Evolutionary conservation across 2,329 filamentous ascomycete genomes (phyloP).

Genomic region (Mycocentrospora acerina): DNA sequence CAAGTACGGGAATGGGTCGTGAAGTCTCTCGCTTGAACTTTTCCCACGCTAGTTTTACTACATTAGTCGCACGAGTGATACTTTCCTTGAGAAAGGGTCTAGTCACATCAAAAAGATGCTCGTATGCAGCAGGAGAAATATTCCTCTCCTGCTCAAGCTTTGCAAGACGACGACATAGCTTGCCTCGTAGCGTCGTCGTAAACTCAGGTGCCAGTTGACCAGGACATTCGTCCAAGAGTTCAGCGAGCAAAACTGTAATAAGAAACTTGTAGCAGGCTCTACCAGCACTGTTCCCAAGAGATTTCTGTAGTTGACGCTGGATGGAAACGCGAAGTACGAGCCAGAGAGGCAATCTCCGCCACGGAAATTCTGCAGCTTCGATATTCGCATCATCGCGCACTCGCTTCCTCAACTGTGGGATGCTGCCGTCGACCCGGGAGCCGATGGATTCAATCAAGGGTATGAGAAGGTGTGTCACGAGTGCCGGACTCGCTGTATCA

Average conservation of each 20-base stretch:
- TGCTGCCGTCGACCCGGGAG: conserved; percentile 24
- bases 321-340: conserved; percentile 60
- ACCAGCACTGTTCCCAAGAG: conserved; percentile 44
- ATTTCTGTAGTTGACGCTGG: conserved; percentile 51
- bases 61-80: conserved; percentile 29
- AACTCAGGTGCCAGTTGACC: conserved; percentile 34
- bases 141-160: conserved; percentile 53
- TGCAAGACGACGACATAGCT: conserved; percentile 57
- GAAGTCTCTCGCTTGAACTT: conserved; percentile 21
- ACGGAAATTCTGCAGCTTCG: conserved; percentile 51
- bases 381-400: conserved; percentile 62
- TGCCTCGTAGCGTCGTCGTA: conserved; percentile 48
- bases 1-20: conserved; percentile 48
- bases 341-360: conserved; percentile 63
- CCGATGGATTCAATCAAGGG: conserved; percentile 59
- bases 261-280: conserved; percentile 59
- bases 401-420: conserved; percentile 53
- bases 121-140: conserved; percentile 2
- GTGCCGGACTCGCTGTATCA: conserved; percentile 56
- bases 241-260: conserved; percentile 48
- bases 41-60: conserved; percentile 32
- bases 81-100: conserved; percentile 9
- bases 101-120: conserved; percentile 5
- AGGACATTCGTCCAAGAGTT: conserved; percentile 44
- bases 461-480: conserved; percentile 62